Base-by-base conservation (phyloP, 306 rosid genomes). In the Cajanus cajan region DNA sequence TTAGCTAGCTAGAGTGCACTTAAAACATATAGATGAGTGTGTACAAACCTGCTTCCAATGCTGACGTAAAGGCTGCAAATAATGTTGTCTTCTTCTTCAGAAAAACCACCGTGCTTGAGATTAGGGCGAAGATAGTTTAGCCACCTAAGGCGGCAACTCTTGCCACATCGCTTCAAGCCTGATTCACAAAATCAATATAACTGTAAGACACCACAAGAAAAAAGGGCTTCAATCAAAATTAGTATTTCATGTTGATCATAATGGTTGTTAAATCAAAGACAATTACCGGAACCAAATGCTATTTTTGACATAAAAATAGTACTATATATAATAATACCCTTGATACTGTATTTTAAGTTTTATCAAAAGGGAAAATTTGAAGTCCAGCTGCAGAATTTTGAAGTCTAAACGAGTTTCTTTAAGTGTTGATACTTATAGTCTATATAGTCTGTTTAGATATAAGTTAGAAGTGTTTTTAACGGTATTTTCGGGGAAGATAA, bases 91-190 rank as follows among this genome's bases (percentile, higher is more conserved):
- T 94, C 98, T 77, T 94, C 98, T 75, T 94, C 97, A 0, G 98
- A 92, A 82, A 94, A 94, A 13, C 90, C 91, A 47, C 98, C 98
- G 36, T 94, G 98, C 78, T 81, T 94, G 76, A 94, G 94, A 77
- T 94, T 94, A 61, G 98, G 98, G 72, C 98, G 94, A 67, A 94
- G 98, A 75, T 94, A 94, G 82, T 94, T 94, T 45, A 94, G 74
- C 98, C 98, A 94, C 78, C 98, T 78, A 7, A 94, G 92, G 21
- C 98, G 93, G 51, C 98, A 94, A 77, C 98, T 94, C 85, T 94
- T 94, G 31, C 98, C 98, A 47, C 98, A 94, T 44, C 98, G 87
- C 84, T 92, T 92, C 1, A 94, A 86, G 40, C 97, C 98, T 94
- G 66, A 87, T 78, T 71, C 61, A 83, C 41, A 50, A 79, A 79